phyloP scores from a whole-genome alignment of 805 yeast species.

The Metschnikowia corniflorae region DNA sequence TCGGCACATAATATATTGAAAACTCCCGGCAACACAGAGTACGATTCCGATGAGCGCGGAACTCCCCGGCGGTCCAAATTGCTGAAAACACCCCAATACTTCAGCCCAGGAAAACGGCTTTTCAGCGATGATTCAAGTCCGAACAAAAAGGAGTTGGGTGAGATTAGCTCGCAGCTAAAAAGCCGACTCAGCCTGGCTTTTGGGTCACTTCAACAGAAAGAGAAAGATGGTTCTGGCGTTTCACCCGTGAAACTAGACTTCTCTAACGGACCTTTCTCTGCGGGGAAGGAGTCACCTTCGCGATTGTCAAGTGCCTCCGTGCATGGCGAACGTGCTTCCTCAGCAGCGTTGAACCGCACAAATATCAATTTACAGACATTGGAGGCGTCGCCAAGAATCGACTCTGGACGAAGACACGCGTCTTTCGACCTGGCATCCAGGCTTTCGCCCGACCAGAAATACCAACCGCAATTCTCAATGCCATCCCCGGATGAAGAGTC shows the following conservation, averaged over 20 bases:
- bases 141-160: constrained; percentile 32
- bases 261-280: constrained; percentile 24
- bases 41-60: constrained; percentile 29
- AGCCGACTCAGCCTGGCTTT: constrained; percentile 37
- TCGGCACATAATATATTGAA: constrained; percentile 23
- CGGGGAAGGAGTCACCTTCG: constrained; percentile 20
- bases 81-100: constrained; percentile 39
- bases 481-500: constrained; percentile 39
- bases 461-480: constrained; percentile 8
- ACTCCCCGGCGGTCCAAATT: constrained; percentile 23
- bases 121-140: constrained; percentile 29
- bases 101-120: constrained; percentile 37
- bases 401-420: neutral
- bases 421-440: constrained; percentile 1
- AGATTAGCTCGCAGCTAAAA: constrained; percentile 38
- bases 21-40: constrained; percentile 32
- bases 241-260: constrained; percentile 24
- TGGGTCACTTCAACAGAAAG: constrained; percentile 34
- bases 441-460: neutral
- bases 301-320: constrained; percentile 14
- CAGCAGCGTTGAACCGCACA: constrained; percentile 25
- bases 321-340: constrained; percentile 14
- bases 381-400: constrained; percentile 29
- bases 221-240: constrained; percentile 8
- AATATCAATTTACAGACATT: constrained; percentile 37